Evolutionary conservation across 2,329 filamentous ascomycete species (phyloP), one percentile per base, ranked within the genome.

Genomic region (Epichloe gansuensis): DNA sequence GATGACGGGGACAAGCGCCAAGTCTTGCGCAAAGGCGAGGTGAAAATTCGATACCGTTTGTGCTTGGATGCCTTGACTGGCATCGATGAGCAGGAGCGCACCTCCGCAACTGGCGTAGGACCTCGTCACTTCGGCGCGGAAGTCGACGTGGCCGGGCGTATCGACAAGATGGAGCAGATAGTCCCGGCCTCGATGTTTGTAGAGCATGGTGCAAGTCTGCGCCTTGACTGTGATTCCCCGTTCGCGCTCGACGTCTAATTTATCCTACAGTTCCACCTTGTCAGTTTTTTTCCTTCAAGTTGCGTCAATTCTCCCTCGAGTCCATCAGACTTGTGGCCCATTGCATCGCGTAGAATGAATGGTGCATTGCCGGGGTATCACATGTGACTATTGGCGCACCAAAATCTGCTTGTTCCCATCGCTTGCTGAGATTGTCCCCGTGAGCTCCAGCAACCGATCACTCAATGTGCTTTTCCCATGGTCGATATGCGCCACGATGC

Each of bases 1-100:
- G 62, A 98, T 80, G 25, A 98, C 88, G 0, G 93, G 93, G 3
- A 98, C 82, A 56, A 98, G 78, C 23, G 83, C 78, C 50, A 98
- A 72, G 15, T 89, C 88, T 67, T 97, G 89, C 1, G 91, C 84
- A 69, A 98, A 98, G 7, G 93, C 93, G 25, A 97, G 81, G 66
- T 97, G 96, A 71, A 98, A 98, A 69, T 98, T 98, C 56, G 93
- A 93, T 8, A 98, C 93, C 0, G 93, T 98, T 74, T 98, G 93
- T 5, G 93, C 93, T 72, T 98, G 93, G 2, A 98, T 84, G 46
- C 93, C 93, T 70, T 98, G 93, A 60, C 88, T 95, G 7, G 91
- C 93, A 75, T 98, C 93, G 3, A 98, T 91, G 1, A 98, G 80
- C 50, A 98, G 76, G 55, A 98, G 68, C 1, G 93, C 91, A 49